phyloP scores from a whole-genome alignment of 805 yeast species.

The Zygotorulaspora chibaensis region DNA sequence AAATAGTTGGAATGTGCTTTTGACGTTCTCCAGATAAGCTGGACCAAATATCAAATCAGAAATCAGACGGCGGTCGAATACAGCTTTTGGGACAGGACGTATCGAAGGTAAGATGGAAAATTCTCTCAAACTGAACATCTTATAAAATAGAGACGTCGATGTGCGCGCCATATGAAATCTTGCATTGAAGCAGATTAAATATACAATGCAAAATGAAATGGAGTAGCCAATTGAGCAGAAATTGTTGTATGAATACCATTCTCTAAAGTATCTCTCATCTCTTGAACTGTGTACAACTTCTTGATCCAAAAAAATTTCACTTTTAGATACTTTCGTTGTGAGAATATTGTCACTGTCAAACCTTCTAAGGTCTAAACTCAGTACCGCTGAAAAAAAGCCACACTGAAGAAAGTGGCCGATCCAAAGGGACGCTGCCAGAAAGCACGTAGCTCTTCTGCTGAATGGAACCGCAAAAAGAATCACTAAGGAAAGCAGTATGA shows the following conservation, averaged over 20 bases:
- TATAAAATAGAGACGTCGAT: slow-evolving; percentile 19
- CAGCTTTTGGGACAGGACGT: slow-evolving; percentile 7
- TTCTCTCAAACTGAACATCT: slow-evolving; percentile 10
- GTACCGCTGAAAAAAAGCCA: slow-evolving; percentile 60
- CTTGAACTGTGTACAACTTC: slow-evolving; percentile 3
- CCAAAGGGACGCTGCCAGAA: slow-evolving; percentile 45
- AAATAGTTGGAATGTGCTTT: slow-evolving; percentile 4
- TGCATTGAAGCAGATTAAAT: slow-evolving; percentile 10
- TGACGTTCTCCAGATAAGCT: neutral
- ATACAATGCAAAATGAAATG: slow-evolving; percentile 2
- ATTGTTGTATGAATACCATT: neutral
- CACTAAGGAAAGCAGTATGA: slow-evolving; percentile 17
- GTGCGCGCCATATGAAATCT: slow-evolving; percentile 16
- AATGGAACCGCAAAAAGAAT: slow-evolving; percentile 32
- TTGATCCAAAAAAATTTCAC: slow-evolving; percentile 7
- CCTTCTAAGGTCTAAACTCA: slow-evolving; percentile 63
- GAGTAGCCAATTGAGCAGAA: slow-evolving; percentile 4
- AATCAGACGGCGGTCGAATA: slow-evolving; percentile 14
- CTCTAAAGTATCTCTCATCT: neutral
- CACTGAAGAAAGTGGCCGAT: slow-evolving; percentile 59
- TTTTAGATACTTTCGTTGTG: slow-evolving; percentile 26
- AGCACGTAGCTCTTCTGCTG: slow-evolving; percentile 42
- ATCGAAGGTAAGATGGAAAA: slow-evolving; percentile 3
- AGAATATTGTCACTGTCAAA: slow-evolving; percentile 53
- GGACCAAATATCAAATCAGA: slow-evolving; percentile 10